phyloP scores from a whole-genome alignment of 805 yeast genomes.

The Candida rishiriensis region DNA sequence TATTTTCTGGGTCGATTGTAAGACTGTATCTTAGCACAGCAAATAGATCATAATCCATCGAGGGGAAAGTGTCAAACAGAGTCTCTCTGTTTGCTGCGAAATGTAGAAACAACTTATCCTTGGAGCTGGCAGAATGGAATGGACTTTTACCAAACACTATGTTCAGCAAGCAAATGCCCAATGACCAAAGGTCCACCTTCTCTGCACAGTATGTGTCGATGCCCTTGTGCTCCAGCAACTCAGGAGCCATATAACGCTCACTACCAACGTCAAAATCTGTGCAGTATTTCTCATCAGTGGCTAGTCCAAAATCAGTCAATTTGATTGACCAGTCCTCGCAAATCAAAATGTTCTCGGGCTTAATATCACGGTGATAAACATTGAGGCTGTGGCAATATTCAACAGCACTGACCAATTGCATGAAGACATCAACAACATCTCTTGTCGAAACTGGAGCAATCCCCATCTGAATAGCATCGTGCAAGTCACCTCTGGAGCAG shows the following conservation, averaged over 20 bases:
- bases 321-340: slow-evolving; percentile 53
- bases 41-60: slow-evolving; percentile 83
- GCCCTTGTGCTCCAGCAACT: slow-evolving; percentile 57
- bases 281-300: slow-evolving; percentile 48
- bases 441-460: slow-evolving; percentile 57
- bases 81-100: slow-evolving; percentile 87
- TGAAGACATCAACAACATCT: slow-evolving; percentile 51
- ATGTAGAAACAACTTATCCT: slow-evolving; percentile 76
- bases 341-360: slow-evolving; percentile 54
- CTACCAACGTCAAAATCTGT: slow-evolving; percentile 82
- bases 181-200: slow-evolving; percentile 84
- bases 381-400: slow-evolving; percentile 45
- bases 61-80: slow-evolving; percentile 83
- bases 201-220: slow-evolving; percentile 68
- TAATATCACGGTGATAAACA: slow-evolving; percentile 53
- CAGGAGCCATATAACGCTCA: slow-evolving; percentile 95
- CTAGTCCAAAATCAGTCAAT: slow-evolving; percentile 57
- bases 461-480: slow-evolving; percentile 67
- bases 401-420: slow-evolving; percentile 46
- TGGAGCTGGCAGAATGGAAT: slow-evolving; percentile 70
- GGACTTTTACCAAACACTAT: slow-evolving; percentile 88
- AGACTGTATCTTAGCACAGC: slow-evolving; percentile 74
- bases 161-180: slow-evolving; percentile 79
- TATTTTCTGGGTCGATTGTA: slow-evolving; percentile 82
- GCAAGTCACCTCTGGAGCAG: slow-evolving; percentile 83